These are phyloP conservation scores for Pseudoscleropodium purum DNA, from an alignment of 225 moss, liverwort and hornwort genomes.

Conservation along the genomic window DNA sequence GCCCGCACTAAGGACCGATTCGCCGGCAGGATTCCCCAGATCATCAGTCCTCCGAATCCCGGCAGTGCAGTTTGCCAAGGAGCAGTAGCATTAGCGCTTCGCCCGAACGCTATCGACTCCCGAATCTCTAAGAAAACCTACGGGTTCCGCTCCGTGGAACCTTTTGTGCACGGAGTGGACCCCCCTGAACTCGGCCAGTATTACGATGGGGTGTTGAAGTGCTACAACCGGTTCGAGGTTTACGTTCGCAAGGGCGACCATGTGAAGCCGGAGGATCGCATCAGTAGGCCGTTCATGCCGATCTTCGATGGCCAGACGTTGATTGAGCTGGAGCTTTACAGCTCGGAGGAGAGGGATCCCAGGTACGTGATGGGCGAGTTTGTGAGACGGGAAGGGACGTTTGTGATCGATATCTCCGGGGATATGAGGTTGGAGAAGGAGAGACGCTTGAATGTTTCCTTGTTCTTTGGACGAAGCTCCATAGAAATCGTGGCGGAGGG, in stretches of 20 bases:
- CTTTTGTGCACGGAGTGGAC: not conserved
- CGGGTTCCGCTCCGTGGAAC: constrained; percentile 10
- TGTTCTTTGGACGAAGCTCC: constrained; percentile 14
- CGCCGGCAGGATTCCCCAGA: not conserved
- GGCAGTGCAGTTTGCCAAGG: constrained; percentile 50
- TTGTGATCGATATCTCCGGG: constrained; percentile 5
- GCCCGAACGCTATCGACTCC: constrained; percentile 18
- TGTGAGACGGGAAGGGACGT: not conserved
- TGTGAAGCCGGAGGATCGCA: not conserved
- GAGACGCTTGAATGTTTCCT: constrained; percentile 6
- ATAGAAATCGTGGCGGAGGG: constrained; percentile 15
- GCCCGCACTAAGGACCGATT: constrained; percentile 20
- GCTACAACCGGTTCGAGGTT: constrained; percentile 4
- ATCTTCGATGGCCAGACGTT: not conserved
- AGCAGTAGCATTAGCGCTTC: constrained; percentile 39
- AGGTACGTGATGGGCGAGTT: not conserved
- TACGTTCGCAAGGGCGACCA: not conserved
- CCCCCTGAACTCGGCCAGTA: not conserved
- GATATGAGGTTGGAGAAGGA: constrained; percentile 12
- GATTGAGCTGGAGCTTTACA: constrained; percentile 10
- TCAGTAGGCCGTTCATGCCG: not conserved
- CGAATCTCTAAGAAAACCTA: constrained; percentile 40
- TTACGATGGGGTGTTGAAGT: constrained; percentile 28
- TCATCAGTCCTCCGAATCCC: constrained; percentile 42
- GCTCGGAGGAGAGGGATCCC: constrained; percentile 14